A percentile compares a stretch with the other conserved stretches of the same genome.
Evolutionary conservation across 1,139 yeast genomes (phyloP).

Genomic region (Nadsonia starkeyi-henricii): DNA sequence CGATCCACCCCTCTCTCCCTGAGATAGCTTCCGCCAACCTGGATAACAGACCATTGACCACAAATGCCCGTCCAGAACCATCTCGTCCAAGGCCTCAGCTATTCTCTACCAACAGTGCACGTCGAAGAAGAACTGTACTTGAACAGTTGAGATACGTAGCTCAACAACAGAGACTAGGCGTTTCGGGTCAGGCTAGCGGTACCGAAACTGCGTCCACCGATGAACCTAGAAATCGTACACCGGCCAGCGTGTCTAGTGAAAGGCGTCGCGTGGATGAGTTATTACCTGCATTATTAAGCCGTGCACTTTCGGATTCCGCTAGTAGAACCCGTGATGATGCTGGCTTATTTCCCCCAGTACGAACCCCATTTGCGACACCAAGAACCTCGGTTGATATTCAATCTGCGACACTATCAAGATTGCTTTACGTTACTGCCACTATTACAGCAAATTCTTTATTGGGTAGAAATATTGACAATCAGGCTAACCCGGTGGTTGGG

Average conservation of each 20-base stretch:
- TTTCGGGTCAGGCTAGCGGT: no score
- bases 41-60: not conserved
- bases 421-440: slow-evolving; percentile 33
- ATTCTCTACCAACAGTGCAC: no score
- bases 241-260: not conserved
- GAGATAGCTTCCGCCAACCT: not conserved
- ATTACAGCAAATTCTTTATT: slow-evolving; percentile 32
- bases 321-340: not conserved
- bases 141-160: no score
- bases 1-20: not conserved
- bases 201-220: no score
- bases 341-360: not conserved
- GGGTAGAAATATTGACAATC: slow-evolving; percentile 18
- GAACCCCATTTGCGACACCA: not conserved
- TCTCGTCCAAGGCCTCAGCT: no score
- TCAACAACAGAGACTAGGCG: no score
- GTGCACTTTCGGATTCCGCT: not conserved
- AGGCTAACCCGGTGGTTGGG: slow-evolving; percentile 10
- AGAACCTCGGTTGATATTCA: slow-evolving; percentile 15
- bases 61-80: not conserved
- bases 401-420: slow-evolving; percentile 30
- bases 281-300: not conserved
- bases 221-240: not conserved
- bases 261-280: not conserved
- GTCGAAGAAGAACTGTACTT: no score